Evolutionary conservation across 768 basidiomycete genomes (phyloP).

Genomic region (Cystofilobasidium capitatum): DNA sequence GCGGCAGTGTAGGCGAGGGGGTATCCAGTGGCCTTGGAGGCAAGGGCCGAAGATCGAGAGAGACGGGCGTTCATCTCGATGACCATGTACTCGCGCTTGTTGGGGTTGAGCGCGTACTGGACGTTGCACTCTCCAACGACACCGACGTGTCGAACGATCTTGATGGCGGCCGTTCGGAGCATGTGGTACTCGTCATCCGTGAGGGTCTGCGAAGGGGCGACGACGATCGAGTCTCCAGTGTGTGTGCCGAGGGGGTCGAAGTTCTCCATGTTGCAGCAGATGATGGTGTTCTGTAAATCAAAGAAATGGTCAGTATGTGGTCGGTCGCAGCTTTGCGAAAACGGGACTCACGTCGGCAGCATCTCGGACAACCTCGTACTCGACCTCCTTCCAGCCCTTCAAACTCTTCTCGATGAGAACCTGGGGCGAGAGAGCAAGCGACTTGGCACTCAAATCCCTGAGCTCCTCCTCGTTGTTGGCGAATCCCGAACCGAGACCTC

Average conservation of each 20-base stretch:
- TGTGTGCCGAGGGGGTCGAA: conserved; percentile 98
- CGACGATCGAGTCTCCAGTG: conserved; percentile 98
- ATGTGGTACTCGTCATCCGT: conserved; percentile 99
- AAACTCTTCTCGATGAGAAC: conserved; percentile 94
- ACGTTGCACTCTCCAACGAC: conserved; percentile 64
- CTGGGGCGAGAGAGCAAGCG: conserved; percentile 82
- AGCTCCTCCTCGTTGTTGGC: conserved; percentile 90
- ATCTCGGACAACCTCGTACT: conserved; percentile 98
- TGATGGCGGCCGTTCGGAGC: conserved; percentile 94
- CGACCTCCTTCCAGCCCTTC: conserved; percentile 99
- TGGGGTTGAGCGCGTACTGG: conserved; percentile 94
- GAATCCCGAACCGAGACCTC: conserved; percentile 96
- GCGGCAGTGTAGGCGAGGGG: conserved; percentile 98
- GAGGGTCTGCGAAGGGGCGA: conserved; percentile 93
- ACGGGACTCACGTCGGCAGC: conserved; percentile 71
- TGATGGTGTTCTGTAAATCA: conserved; percentile 76
- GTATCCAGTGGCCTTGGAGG: conserved; percentile 98
- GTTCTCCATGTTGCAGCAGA: conserved; percentile 66
- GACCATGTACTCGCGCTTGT: conserved; percentile 86
- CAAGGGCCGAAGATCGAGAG: conserved; percentile 55
- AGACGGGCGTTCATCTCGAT: conserved; percentile 44
- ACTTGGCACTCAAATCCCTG: conserved; percentile 84
- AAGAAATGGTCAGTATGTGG: background rate
- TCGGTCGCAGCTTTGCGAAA: conserved; percentile 25
- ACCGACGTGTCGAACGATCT: conserved; percentile 61